phyloP scores from a whole-genome alignment of 2,329 filamentous ascomycete species.

The Aspergillus floridensis region DNA sequence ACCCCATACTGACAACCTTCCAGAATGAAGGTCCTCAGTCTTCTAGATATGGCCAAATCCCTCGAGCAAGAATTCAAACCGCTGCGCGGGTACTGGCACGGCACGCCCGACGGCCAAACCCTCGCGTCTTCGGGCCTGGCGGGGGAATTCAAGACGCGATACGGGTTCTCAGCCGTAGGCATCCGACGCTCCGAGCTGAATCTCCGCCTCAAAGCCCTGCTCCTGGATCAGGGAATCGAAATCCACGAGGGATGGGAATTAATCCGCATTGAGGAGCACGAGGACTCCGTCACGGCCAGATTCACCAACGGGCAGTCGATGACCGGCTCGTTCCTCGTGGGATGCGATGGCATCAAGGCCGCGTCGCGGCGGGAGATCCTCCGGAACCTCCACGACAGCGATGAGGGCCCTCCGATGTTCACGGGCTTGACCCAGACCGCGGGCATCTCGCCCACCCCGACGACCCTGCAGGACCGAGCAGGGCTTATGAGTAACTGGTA shows the following conservation, averaged over 20 bases:
- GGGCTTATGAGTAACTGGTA: slow-evolving; percentile 3
- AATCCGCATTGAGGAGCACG: neutral
- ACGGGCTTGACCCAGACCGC: slow-evolving; percentile 2
- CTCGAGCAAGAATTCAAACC: neutral
- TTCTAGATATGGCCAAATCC: fast-evolving
- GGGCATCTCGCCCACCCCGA: neutral
- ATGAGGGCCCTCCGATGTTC: neutral
- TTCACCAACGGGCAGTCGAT: neutral
- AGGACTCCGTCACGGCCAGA: neutral
- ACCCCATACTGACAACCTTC: neutral
- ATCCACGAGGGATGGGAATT: slow-evolving; percentile 3
- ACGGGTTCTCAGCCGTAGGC: neutral
- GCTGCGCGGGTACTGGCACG: slow-evolving; percentile 1
- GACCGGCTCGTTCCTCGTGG: slow-evolving; percentile 4
- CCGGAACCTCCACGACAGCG: neutral
- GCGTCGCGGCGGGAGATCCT: neutral
- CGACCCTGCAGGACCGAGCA: neutral
- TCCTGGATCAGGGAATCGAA: neutral
- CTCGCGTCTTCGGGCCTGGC: neutral
- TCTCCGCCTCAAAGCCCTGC: neutral
- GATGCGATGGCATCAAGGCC: slow-evolving; percentile 7
- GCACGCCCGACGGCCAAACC: neutral
- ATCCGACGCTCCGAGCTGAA: neutral
- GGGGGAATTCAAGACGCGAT: neutral
- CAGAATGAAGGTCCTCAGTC: slow-evolving; percentile 4